Evolutionary conservation across 768 basidiomycete species (phyloP), one percentile per base, ranked within the genome.

Genomic region (Suillus subaureus): DNA sequence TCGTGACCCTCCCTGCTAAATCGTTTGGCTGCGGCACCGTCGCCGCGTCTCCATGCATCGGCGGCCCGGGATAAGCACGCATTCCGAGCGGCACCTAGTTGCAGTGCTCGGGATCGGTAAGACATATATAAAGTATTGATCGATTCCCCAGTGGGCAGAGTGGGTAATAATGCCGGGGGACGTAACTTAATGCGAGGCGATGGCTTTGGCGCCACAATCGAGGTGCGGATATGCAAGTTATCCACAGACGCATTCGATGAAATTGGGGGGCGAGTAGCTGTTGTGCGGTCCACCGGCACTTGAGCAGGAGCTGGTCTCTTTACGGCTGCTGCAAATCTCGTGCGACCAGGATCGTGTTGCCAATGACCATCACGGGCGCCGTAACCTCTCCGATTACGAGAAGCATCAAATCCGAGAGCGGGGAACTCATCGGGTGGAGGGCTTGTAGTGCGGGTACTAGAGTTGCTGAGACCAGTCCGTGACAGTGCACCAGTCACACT

Each of bases 1-100:
- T 97, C 94, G 70, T 97, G 93, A 1, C 96, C 97, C 73, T 99
- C 96, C 49, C 93, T 83, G 68, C 91, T 93, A 79, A 97, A 99
- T 56, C 94, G 83, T 78, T 98, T 97, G 43, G 97, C 97, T 0
- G 93, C 91, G 0, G 96, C 95, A 3, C 97, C 97, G 70, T 99
- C 97, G 1, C 97, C 96, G 2, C 94, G 85, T 63, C 94, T 85
- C 93, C 95, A 99, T 4, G 96, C 95, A 71, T 97, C 96, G 3
- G 97, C 97, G 15, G 97, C 97, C 52, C 95, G 88, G 2, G 94
- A 94, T 33, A 99, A 83, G 76, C 94, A 97, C 18, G 94, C 94
- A 71, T 99, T 99, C 43, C 97, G 84, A 39, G 94, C 94, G 2
- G 94, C 92, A 60, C 97, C 97, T 28, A 98, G 88, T 71, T 97